phyloP scores from a whole-genome alignment of 805 yeast genomes.

The Saccharomycopsis sp. region DNA sequence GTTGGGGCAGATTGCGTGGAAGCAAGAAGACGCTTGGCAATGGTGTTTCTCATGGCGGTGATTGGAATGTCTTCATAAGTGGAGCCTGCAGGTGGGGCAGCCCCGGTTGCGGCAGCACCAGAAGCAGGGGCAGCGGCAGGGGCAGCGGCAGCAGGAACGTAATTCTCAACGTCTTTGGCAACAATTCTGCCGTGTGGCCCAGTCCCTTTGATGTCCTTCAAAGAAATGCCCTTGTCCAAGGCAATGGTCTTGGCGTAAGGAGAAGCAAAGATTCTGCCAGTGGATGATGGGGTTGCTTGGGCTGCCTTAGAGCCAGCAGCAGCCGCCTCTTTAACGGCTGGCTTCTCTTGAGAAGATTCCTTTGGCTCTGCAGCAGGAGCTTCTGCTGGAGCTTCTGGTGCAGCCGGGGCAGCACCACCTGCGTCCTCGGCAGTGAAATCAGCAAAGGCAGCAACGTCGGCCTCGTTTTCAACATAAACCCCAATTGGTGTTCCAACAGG shows the following conservation, averaged over 20 bases:
- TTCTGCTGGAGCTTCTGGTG: constrained; percentile 25
- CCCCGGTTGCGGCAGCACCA: constrained; percentile 37
- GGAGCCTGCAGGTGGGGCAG: constrained; percentile 44
- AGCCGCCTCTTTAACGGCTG: constrained; percentile 27
- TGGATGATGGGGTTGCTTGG: constrained; percentile 30
- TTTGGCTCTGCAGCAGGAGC: constrained; percentile 23
- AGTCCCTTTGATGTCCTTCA: constrained; percentile 78
- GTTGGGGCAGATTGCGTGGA: constrained; percentile 86
- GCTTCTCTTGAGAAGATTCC: constrained; percentile 25
- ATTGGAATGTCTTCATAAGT: constrained; percentile 76
- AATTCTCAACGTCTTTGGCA: constrained; percentile 80
- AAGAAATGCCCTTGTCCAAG: constrained; percentile 80
- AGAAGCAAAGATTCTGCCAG: constrained; percentile 80
- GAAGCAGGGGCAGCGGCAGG: constrained; percentile 39
- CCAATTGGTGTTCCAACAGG: constrained; percentile 96
- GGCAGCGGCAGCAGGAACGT: constrained; percentile 30
- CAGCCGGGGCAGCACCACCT: constrained; percentile 36
- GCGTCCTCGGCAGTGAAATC: constrained; percentile 80
- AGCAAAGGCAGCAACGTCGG: constrained; percentile 80
- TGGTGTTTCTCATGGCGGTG: constrained; percentile 87
- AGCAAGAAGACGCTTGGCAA: constrained; percentile 78
- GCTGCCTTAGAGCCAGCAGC: constrained; percentile 27
- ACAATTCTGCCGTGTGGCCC: constrained; percentile 95
- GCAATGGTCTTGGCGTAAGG: constrained; percentile 93
- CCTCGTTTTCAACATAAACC: constrained; percentile 83